Percentiles rank a stretch among this genome's conserved stretches.
These are phyloP conservation scores for Penicillium sp. DNA, from an alignment of 2,329 filamentous ascomycete species.

Conservation along the genomic window DNA sequence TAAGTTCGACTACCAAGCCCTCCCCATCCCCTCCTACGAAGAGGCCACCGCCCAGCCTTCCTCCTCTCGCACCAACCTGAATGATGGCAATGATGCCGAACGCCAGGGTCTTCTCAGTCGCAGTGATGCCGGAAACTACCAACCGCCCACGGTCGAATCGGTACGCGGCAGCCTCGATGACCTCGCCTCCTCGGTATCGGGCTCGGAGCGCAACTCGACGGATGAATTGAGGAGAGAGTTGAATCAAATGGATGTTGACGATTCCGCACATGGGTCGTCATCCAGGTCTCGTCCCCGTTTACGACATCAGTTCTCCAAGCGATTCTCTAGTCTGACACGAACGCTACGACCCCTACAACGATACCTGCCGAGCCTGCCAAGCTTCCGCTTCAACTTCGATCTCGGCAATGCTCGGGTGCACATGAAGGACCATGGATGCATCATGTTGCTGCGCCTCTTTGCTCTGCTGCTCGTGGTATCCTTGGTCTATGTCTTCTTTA, in stretches of 20 bases:
- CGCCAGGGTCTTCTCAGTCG: conserved; percentile 36
- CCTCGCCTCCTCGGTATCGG: conserved; percentile 52
- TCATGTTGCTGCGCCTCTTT: conserved; percentile 68
- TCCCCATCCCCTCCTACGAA: conserved; percentile 78
- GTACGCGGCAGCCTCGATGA: conserved; percentile 60
- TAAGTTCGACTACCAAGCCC: conserved; percentile 56
- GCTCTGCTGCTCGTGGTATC: conserved; percentile 70
- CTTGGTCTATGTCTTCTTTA: conserved; percentile 78
- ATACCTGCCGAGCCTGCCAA: conserved; percentile 43
- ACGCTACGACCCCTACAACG: conserved; percentile 51
- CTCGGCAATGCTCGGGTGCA: conserved; percentile 31
- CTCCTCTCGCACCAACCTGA: conserved; percentile 21
- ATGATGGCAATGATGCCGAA: conserved; percentile 45
- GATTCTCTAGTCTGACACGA: conserved; percentile 52
- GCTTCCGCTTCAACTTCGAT: conserved; percentile 39
- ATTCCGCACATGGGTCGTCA: conserved; percentile 47
- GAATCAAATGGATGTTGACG: conserved; percentile 82
- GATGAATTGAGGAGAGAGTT: conserved; percentile 73
- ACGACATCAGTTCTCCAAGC: conserved; percentile 52
- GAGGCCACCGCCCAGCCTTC: conserved; percentile 53
- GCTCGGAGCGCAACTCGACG: conserved; percentile 51
- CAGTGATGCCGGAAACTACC: conserved; percentile 54
- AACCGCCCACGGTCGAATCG: conserved; percentile 77
- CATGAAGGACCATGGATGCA: conserved; percentile 51
- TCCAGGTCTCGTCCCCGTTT: conserved; percentile 38